A percentile compares a stretch with the other conserved stretches of the same genome.
phyloP scores from a whole-genome alignment of 768 basidiomycete species.

The Leccinum boreale region DNA sequence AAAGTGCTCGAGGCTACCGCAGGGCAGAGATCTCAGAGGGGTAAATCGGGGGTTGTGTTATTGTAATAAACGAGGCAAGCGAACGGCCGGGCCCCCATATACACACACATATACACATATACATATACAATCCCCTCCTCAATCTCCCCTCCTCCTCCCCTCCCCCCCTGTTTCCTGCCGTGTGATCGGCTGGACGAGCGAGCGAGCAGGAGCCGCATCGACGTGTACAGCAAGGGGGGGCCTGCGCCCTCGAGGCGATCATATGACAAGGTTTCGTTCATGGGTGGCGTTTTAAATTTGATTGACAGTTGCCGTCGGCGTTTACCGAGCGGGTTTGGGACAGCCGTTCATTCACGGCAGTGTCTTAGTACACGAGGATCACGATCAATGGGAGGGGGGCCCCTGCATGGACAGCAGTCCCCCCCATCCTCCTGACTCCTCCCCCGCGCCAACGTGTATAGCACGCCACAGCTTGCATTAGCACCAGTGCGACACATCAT shows the following conservation, averaged over 20 bases:
- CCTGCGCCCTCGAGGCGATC: slow-evolving; percentile 17
- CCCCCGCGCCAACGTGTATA: slow-evolving; percentile 6
- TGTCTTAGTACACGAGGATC: slow-evolving; percentile 12
- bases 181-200: slow-evolving; percentile 7
- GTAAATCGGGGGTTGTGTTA: not conserved
- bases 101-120: not conserved
- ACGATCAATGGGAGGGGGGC: slow-evolving; percentile 6
- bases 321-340: slow-evolving; percentile 11
- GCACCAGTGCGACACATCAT: not conserved
- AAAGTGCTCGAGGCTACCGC: not conserved
- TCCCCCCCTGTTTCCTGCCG: not conserved
- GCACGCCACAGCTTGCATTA: slow-evolving; percentile 3
- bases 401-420: not conserved
- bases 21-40: not conserved
- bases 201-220: not conserved
- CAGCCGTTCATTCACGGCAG: slow-evolving; percentile 8
- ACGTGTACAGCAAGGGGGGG: slow-evolving; percentile 10
- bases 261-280: slow-evolving; percentile 23
- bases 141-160: not conserved
- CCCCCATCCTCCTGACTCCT: not conserved
- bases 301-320: slow-evolving; percentile 17
- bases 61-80: not conserved
- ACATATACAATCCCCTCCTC: not conserved
- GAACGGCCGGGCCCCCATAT: not conserved
- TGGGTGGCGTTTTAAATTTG: slow-evolving; percentile 26